Percentiles rank a stretch among this genome's conserved stretches.
phyloP scores from a whole-genome alignment of 441 rosid species.

The Adansonia madagascariensis region DNA sequence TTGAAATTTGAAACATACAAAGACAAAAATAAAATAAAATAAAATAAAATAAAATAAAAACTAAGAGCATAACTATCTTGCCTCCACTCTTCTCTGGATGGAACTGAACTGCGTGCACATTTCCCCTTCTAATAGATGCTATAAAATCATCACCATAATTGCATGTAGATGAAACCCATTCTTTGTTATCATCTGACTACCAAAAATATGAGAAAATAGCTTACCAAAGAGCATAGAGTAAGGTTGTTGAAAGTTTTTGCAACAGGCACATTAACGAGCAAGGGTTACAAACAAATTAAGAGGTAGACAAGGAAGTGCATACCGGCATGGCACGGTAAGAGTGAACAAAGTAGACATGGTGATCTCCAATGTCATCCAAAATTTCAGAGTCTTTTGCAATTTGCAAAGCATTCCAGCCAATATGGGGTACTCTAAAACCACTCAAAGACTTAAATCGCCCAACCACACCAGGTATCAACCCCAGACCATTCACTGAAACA shows the following conservation, averaged over 20 bases:
- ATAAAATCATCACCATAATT: conserved; percentile 78
- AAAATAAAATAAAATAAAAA: not conserved
- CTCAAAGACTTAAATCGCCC: conserved; percentile 79
- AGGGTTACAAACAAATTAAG: not conserved
- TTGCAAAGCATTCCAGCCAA: conserved; percentile 97
- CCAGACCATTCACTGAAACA: conserved; percentile 84
- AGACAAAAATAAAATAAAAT: conserved; percentile 9
- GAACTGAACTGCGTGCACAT: conserved; percentile 97
- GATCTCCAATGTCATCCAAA: conserved; percentile 81
- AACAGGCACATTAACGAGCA: not conserved
- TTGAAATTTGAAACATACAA: conserved; percentile 20
- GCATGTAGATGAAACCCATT: conserved; percentile 92
- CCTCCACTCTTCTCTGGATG: conserved; percentile 99
- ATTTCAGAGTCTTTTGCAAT: conserved; percentile 69
- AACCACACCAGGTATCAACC: conserved; percentile 89
- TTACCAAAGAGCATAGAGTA: conserved; percentile 14
- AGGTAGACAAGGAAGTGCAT: conserved; percentile 24
- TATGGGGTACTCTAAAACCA: conserved; percentile 88
- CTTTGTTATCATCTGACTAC: conserved; percentile 78
- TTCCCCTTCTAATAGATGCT: conserved; percentile 88
- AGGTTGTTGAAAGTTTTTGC: not conserved
- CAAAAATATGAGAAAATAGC: conserved; percentile 23
- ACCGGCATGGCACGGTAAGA: conserved; percentile 93
- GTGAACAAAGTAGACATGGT: conserved; percentile 95
- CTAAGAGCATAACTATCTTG: conserved; percentile 32